phyloP scores from a whole-genome alignment of 768 basidiomycete genomes.

The Termitomyces sp. region DNA sequence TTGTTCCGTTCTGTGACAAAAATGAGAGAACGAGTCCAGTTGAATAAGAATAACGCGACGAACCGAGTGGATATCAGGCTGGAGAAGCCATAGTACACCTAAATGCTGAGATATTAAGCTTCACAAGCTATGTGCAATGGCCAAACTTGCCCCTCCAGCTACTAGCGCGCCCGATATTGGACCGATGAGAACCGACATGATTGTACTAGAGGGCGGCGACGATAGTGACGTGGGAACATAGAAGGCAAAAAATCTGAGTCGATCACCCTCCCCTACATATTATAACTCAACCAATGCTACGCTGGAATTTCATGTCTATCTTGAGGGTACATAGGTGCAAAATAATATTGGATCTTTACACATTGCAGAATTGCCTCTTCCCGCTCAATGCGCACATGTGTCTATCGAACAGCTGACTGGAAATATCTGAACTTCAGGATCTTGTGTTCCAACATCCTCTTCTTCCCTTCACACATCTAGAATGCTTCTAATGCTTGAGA shows the following conservation, averaged over 20 bases:
- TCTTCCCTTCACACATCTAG: not conserved
- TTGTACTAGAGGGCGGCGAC: not conserved
- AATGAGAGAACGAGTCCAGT: not conserved
- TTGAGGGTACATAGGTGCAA: not conserved
- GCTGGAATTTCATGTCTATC: not conserved
- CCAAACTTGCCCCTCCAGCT: conserved; percentile 56
- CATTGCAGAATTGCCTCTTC: too few relatives aligned
- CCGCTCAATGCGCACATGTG: not conserved
- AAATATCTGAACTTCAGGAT: not conserved
- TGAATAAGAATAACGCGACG: conserved; percentile 12
- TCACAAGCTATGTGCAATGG: not conserved
- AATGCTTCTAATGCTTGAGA: not conserved
- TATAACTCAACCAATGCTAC: not conserved
- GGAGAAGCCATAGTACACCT: conserved; percentile 74
- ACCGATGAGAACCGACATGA: conserved; percentile 60
- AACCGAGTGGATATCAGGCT: conserved; percentile 59
- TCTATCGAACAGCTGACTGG: not conserved
- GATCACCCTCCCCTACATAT: too few relatives aligned
- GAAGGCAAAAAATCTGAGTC: too few relatives aligned
- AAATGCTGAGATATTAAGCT: not conserved
- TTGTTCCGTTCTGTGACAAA: conserved; percentile 44
- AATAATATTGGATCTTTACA: not conserved
- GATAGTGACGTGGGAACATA: conserved; percentile 6
- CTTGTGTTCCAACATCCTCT: not conserved
- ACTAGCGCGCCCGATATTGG: conserved; percentile 69